Evolutionary conservation across 345 rosid genomes (phyloP).

Genomic region (Microthlaspi erraticum): DNA sequence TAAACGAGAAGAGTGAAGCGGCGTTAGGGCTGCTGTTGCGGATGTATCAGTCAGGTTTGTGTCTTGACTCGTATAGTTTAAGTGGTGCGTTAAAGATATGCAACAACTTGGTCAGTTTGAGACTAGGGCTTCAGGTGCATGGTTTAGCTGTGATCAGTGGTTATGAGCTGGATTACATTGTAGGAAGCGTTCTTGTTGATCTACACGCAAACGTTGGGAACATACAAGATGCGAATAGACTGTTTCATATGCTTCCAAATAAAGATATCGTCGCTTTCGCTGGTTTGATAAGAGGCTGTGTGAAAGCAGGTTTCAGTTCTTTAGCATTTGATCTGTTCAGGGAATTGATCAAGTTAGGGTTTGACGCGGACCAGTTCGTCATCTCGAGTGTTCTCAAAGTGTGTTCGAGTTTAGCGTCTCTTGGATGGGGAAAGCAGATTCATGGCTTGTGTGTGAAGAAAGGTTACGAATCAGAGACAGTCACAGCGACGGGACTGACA

Average conservation of each 20-base stretch:
- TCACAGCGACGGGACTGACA: constrained; percentile 54
- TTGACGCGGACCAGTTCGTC: constrained; percentile 58
- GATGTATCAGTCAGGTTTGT: constrained; percentile 50
- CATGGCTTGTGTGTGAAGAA: constrained; percentile 64
- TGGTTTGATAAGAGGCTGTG: constrained; percentile 59
- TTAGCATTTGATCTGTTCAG: constrained; percentile 55
- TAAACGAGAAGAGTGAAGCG: constrained; percentile 49
- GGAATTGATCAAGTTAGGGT: constrained; percentile 50
- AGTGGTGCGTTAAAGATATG: constrained; percentile 67
- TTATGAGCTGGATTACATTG: constrained; percentile 59
- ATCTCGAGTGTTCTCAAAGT: constrained; percentile 60
- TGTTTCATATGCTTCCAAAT: constrained; percentile 57
- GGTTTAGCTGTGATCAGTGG: constrained; percentile 59
- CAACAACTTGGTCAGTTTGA: constrained; percentile 53
- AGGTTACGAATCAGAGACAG: constrained; percentile 59
- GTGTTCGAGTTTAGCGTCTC: constrained; percentile 64
- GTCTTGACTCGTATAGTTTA: constrained; percentile 63
- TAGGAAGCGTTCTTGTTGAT: constrained; percentile 67
- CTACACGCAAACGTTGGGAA: constrained; percentile 60
- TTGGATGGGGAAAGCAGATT: constrained; percentile 62
- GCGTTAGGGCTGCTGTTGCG: constrained; percentile 55
- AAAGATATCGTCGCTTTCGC: constrained; percentile 74
- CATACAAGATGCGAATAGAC: constrained; percentile 45
- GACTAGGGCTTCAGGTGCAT: constrained; percentile 70
- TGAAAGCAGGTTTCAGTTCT: constrained; percentile 51